Base-by-base conservation (phyloP, 225 moss, liverwort and hornwort genomes). In the Sphagnum contortum region DNA sequence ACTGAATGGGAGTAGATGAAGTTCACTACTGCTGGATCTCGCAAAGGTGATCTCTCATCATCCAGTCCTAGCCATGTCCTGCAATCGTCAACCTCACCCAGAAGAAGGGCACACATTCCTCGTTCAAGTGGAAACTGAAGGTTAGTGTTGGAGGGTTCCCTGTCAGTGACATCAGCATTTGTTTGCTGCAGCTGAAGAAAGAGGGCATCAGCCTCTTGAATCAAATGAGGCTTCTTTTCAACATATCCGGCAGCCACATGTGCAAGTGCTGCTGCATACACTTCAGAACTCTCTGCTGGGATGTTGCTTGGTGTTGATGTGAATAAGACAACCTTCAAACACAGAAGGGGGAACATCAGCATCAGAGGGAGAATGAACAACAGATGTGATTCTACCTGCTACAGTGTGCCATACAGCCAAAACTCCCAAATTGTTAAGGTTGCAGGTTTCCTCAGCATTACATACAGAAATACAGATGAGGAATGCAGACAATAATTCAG, bases 201-300 rank as follows among this genome's bases (percentile, higher is more conserved):
- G 49, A 96, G 87, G 45, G 90, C 85, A 72, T 96, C 92, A 45
- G 96, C 96, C 73, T 92, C 90, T 69, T 92, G 90, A 69, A 96
- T 84, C 64, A 87, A 74, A 13, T 69, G 76, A 47, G 95, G 95
- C 60, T 72, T 90, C 66, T 90, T 96, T 5, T 74, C 69, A 72
- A 73, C 77, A 72, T 81, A 96, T 55, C 90, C 96, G 72, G 92
- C 85, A 55, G 85, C 88, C 12, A 96, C 81, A 79, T 96, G 79
- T 45, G 96, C 96, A 44, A 96, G 76, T 45, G 96, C 96, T 59
- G 77, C 96, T 62, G 85, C 78, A 64, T 88, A 92, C 6, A 96
- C 96, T 75, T 96, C 92, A 55, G 81, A 88, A 72, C 90, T 88
- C 75, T 90, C 96, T 59, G 92, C 96, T 55, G 96, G 96, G 45